Base-by-base conservation (phyloP, 169 alveolate species). In the Eimeria necatrix region DNA sequence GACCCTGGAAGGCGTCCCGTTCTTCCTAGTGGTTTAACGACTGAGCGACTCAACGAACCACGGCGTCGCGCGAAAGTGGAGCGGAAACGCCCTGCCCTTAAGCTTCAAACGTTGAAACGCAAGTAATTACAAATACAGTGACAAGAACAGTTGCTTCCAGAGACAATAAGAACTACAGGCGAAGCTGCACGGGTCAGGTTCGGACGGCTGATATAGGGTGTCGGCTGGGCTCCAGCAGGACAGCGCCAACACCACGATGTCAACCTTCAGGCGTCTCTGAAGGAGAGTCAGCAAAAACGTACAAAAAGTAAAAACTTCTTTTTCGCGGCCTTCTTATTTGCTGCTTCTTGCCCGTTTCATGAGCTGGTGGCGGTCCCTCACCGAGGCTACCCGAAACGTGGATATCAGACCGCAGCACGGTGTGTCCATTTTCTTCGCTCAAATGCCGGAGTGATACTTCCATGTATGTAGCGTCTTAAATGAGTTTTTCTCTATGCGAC, bases 151-250 rank as follows among this genome's bases (percentile, higher is more conserved):
- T 4, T 61, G 16, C 51, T 16, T 46, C 52, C 70, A 14, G 76
- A 9, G 32, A 20, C 51, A 14, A 41, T 22, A 32, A 32, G 68
- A 12, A 22, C 41, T 7, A 85, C 49, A 41, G 49, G 61, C 91
- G 52, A 76, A 32, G 26, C 41, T 85, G 80, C 81, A 59, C 61
- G 93, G 80, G 61, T 85, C 93, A 61, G 93, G 93, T n/a, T 85
- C 61, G 68, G 76, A 85, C 81, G 93, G 81, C 7, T 59, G 92
- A 60, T 14, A 26, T 7, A 53, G 73, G 52, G 74, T 64, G 90
- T 81, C 86, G 86, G 86, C 86, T 61, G 64, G 86, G 86, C 86
- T 76, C 64, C 86, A 61, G 73, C 90, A 81, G 74, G 41, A 53
- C 5, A 81, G 68, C 12, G 20, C 73, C 12, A 18, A 56, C 90